Percentiles rank a stretch among this genome's conserved stretches.
These are phyloP conservation scores for Paramecium sonneborni DNA, from an alignment of 73 alveolate genomes.

Conservation along the genomic window DNA sequence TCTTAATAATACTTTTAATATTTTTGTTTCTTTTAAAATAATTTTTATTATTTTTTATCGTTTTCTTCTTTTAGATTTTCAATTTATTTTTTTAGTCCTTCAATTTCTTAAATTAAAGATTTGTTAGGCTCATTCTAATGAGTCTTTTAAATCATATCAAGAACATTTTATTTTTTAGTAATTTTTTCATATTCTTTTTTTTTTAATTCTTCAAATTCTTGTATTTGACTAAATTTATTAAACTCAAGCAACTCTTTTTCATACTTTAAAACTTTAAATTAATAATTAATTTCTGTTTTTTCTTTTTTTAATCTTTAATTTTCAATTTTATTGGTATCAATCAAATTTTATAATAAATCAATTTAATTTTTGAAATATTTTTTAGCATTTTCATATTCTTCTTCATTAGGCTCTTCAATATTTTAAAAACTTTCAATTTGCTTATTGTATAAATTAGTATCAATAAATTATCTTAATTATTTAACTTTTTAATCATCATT, in stretches of 20 bases:
- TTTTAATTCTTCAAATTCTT: not conserved
- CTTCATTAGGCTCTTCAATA: not conserved
- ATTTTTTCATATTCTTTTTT: not conserved
- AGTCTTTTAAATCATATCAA: not conserved
- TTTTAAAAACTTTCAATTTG: not conserved
- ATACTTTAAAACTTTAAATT: not conserved
- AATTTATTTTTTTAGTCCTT: not conserved
- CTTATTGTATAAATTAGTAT: not conserved
- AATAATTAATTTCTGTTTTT: not conserved
- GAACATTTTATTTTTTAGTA: not conserved
- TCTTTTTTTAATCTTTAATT: constrained; percentile 6
- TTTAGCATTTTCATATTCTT: not conserved
- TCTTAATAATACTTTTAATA: constrained; percentile 11
- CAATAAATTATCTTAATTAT: not conserved
- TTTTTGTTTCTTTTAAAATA: not conserved
- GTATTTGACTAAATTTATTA: not conserved
- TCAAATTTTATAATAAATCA: not conserved
- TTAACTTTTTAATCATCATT: not conserved
- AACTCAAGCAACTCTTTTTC: not conserved
- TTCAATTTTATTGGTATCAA: not conserved
- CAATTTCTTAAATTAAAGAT: not conserved
- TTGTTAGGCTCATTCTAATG: not conserved
- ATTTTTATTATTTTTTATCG: not conserved
- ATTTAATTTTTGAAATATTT: not conserved
- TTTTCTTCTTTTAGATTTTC: not conserved